Evolutionary conservation across 768 basidiomycete species (phyloP), one percentile per base, ranked within the genome.

Genomic region (Boletellus ananas): DNA sequence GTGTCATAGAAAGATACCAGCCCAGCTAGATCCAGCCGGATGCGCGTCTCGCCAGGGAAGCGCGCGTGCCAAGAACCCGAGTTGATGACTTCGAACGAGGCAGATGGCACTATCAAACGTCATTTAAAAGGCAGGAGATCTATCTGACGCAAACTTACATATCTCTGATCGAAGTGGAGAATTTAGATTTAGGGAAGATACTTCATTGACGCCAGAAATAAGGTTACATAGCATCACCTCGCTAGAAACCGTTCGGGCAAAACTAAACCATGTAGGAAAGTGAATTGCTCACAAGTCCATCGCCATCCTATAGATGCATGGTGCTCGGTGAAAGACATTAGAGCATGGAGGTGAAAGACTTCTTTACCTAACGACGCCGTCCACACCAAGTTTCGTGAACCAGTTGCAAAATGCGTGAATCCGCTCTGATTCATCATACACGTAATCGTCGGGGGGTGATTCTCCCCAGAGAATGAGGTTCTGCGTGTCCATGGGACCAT

Each of bases 221-320:
- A 79, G 76, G 52, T 78, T 67, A 54, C 77, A 79, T 6, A 77
- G 60, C 72, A 78, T 76, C 16, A 77, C 63, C 61, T 79, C 78
- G 50, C 76, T 77, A 43, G 37, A 14, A 8, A 23, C n/a, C 29
- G 6, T 8, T 34, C 34, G 33, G 18, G 17, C 3, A 58, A 64
- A 3, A 2, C 2, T 17, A 17, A 23, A 3, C 18, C 17, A 10
- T 18, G 16, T 27, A 9, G 11, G 16, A 51, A 12, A 21, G 23
- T 23, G 8, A 7, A 7, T 14, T 10, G 59, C 75, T 57, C 52
- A 77, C 75, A 80, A 77, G 50, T 74, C 69, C 65, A 73, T 71
- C 68, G 76, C 73, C 76, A 77, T 77, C 52, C 73, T 76, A 27
- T 13, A 29, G 12, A 23, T 23, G 23, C 23, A 23, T 8, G 6